These are phyloP conservation scores for Ascochyta rabiei DNA, from an alignment of 2,329 filamentous ascomycete genomes.

Conservation along the genomic window DNA sequence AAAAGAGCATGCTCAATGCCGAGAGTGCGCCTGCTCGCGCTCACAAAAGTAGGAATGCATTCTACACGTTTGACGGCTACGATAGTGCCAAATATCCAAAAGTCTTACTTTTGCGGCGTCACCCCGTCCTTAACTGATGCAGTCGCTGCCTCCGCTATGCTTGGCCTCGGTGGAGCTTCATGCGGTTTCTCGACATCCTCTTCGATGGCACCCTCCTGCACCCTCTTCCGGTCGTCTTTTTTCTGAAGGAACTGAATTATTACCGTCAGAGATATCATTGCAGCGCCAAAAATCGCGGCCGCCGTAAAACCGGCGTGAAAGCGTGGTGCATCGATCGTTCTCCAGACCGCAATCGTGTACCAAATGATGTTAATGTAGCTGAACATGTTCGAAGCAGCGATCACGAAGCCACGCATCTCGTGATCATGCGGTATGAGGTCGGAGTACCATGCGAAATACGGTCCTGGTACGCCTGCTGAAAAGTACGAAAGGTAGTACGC, in stretches of 20 bases:
- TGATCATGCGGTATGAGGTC: conserved; percentile 36
- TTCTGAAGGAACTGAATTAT: conserved; percentile 22
- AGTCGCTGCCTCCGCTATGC: conserved; percentile 9
- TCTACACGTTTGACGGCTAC: too few relatives aligned
- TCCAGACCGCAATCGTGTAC: conserved; percentile 30
- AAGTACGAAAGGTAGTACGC: conserved; percentile 36
- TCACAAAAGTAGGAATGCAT: too few relatives aligned
- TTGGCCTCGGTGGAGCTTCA: background rate
- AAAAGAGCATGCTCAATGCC: conserved; percentile 34
- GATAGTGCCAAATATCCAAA: too few relatives aligned
- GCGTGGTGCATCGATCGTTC: conserved; percentile 27
- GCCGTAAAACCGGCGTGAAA: conserved; percentile 33
- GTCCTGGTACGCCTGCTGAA: conserved; percentile 29
- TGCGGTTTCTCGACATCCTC: conserved; percentile 17
- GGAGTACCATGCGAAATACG: conserved; percentile 35
- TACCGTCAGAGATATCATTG: conserved; percentile 26
- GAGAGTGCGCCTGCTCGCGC: conserved; percentile 13
- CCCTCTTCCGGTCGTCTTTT: conserved; percentile 23
- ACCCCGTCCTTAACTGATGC: conserved; percentile 2
- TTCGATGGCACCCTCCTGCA: background rate
- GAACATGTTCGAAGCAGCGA: conserved; percentile 34
- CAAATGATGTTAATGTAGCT: conserved; percentile 29
- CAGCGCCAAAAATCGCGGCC: conserved; percentile 24
- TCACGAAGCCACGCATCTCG: conserved; percentile 34
- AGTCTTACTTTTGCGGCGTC: background rate